phyloP scores from a whole-genome alignment of 768 basidiomycete species.

The Gloeostereum incarnatum region DNA sequence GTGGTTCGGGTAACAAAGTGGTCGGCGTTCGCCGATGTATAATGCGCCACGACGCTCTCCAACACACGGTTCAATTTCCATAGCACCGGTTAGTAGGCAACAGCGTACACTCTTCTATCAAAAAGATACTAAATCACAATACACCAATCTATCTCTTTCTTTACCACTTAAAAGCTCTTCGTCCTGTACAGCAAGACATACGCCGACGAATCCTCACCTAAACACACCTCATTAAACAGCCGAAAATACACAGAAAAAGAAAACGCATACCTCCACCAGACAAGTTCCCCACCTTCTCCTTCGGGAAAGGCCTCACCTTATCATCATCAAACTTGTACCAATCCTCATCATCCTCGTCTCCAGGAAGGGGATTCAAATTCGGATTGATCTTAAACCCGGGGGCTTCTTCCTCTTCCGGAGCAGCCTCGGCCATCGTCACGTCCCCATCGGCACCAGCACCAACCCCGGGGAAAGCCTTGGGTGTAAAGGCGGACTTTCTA shows the following conservation, averaged over 20 bases:
- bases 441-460: conserved; percentile 5
- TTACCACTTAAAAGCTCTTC: conserved; percentile 26
- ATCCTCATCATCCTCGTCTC: conserved; percentile 60
- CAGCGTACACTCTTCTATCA: too few relatives aligned
- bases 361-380: conserved; percentile 8
- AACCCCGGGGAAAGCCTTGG: conserved; percentile 6
- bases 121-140: too few relatives aligned
- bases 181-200: conserved; percentile 84
- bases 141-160: too few relatives aligned
- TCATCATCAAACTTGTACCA: conserved; percentile 99
- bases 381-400: conserved; percentile 17
- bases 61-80: too few relatives aligned
- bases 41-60: too few relatives aligned
- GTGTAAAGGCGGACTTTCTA: conserved; percentile 60
- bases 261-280: conserved; percentile 68
- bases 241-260: background rate
- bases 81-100: too few relatives aligned
- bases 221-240: conserved; percentile 19
- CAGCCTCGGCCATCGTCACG: conserved; percentile 7
- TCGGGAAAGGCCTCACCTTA: conserved; percentile 79
- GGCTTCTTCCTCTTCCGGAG: conserved; percentile 10
- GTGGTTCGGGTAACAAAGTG: too few relatives aligned
- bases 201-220: conserved; percentile 77
- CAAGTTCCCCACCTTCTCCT: conserved; percentile 74
- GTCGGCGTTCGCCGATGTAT: too few relatives aligned